phyloP scores from a whole-genome alignment of 2,329 filamentous ascomycete genomes.

The Trichophyton benhamiae region DNA sequence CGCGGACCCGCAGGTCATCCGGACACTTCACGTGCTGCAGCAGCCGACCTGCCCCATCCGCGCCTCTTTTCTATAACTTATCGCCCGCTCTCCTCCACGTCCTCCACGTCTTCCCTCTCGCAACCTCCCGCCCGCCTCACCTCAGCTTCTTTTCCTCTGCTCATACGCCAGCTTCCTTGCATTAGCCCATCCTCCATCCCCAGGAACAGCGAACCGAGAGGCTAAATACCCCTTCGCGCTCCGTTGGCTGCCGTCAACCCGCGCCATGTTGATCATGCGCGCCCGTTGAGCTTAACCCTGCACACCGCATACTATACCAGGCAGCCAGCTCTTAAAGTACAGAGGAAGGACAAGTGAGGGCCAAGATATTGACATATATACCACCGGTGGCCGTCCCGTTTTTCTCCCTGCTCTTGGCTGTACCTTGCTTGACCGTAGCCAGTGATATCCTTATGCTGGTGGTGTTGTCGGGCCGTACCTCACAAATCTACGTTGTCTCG shows the following conservation, averaged over 20 bases:
- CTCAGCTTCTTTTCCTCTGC: neutral
- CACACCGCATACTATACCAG: neutral
- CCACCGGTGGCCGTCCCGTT: neutral
- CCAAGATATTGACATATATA: neutral
- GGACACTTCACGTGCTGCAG: conserved; percentile 11
- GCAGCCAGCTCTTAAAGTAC: neutral
- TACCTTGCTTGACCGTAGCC: neutral
- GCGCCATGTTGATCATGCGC: conserved; percentile 5
- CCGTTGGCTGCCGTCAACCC: conserved; percentile 5
- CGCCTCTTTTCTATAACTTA: neutral
- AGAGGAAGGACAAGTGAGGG: neutral
- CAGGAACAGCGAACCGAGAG: neutral
- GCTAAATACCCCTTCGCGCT: conserved; percentile 4
- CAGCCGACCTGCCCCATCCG: conserved; percentile 2
- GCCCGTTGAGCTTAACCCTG: conserved; percentile 1
- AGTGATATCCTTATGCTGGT: conserved; percentile 1
- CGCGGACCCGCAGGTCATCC: conserved; percentile 9
- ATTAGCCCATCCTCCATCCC: conserved; percentile 1
- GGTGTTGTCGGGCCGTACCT: neutral
- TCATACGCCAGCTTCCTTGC: conserved; percentile 1
- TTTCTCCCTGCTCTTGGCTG: neutral
- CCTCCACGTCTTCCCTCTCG: neutral
- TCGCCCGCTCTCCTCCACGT: neutral
- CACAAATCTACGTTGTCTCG: neutral
- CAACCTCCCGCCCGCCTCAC: neutral